Evolutionary conservation across 2,329 filamentous ascomycete genomes (phyloP).

Genomic region (Colletotrichum orchidophilum): DNA sequence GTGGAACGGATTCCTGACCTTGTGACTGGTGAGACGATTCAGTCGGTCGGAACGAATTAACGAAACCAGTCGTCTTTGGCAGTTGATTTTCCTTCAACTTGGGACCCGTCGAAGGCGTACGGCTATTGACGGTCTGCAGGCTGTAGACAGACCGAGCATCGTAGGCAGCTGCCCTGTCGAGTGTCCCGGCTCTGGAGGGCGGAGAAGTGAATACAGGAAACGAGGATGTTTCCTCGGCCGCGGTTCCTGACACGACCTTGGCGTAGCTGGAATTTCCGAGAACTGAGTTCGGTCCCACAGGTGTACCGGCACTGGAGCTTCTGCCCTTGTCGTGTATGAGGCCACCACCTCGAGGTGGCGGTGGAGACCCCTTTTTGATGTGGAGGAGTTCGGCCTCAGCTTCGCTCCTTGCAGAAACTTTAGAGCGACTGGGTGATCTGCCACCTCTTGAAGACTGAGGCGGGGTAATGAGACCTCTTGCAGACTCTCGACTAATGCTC

Average conservation of each 20-base stretch:
- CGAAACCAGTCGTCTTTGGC: background rate
- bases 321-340: conserved; percentile 39
- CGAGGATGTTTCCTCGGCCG: conserved; percentile 20
- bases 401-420: conserved; percentile 46
- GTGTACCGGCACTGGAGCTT: conserved; percentile 35
- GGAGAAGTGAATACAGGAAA: conserved; percentile 37
- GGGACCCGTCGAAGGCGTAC: background rate
- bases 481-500: conserved; percentile 52
- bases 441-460: conserved; percentile 28
- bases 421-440: conserved; percentile 40
- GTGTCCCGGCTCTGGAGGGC: conserved; percentile 24
- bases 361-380: conserved; percentile 50
- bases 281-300: conserved; percentile 41
- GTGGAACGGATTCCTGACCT: background rate
- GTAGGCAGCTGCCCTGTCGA: conserved; percentile 35
- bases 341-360: conserved; percentile 40
- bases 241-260: conserved; percentile 36
- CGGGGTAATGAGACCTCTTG: conserved; percentile 45
- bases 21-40: background rate
- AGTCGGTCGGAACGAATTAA: background rate
- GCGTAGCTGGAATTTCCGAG: conserved; percentile 47
- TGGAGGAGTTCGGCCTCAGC: conserved; percentile 54
- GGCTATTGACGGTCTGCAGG: conserved; percentile 15
- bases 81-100: background rate
- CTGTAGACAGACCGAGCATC: conserved; percentile 40